These are phyloP conservation scores for Mycena kentingensis DNA, from an alignment of 768 basidiomycete genomes.

Conservation along the genomic window DNA sequence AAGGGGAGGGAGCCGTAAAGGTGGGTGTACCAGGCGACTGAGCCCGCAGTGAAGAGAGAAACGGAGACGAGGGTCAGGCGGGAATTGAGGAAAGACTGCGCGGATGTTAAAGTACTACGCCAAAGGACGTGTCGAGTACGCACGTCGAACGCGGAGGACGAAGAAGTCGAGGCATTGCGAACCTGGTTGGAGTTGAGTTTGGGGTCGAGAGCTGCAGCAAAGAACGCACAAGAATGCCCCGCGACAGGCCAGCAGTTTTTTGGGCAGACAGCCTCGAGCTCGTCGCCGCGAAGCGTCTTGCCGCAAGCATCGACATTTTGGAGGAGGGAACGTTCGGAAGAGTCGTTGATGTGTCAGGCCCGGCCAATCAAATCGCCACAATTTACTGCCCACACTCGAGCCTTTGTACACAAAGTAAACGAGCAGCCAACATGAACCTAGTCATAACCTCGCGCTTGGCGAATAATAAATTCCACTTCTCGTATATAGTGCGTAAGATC, in stretches of 20 bases:
- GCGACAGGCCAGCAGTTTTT: conserved; percentile 42
- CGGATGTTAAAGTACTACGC: neutral
- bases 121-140: conserved; percentile 24
- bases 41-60: conserved; percentile 78
- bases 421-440: too few species aligned
- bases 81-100: conserved; percentile 66
- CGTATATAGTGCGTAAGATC: too few species aligned
- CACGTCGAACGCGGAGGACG: conserved; percentile 67
- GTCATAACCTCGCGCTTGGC: too few species aligned
- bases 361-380: neutral
- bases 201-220: conserved; percentile 9
- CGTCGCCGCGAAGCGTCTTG: conserved; percentile 1
- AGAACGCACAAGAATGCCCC: conserved; percentile 51
- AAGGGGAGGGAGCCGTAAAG: conserved; percentile 90
- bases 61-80: conserved; percentile 75
- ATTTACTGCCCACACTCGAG: neutral
- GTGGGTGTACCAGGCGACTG: conserved; percentile 96
- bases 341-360: neutral
- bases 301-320: conserved; percentile 4
- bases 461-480: too few species aligned
- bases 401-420: too few species aligned
- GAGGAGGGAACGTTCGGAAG: neutral
- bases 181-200: conserved; percentile 44
- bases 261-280: conserved; percentile 39
- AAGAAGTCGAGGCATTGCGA: conserved; percentile 68